Conservation (phyloP, 2,329 filamentous ascomycete species). For the Colletotrichum sansevieriae region DNA sequence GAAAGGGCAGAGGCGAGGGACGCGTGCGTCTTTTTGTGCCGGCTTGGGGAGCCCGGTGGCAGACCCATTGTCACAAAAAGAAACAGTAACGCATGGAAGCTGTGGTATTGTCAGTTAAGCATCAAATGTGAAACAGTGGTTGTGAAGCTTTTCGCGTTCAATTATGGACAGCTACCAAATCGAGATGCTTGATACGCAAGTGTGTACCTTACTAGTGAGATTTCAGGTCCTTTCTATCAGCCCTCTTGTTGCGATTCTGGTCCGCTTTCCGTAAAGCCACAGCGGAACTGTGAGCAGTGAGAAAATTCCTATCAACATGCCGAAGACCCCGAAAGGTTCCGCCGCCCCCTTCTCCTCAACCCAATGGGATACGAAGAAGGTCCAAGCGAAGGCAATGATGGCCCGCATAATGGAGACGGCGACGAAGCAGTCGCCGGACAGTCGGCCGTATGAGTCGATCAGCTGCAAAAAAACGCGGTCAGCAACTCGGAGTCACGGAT, state of each 20-base stretch:
- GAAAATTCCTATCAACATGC: constrained; percentile 64
- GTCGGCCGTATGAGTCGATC: constrained; percentile 62
- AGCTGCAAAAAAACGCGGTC: constrained; percentile 50
- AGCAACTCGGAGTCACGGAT: background rate
- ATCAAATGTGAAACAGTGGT: too few species aligned
- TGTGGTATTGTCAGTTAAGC: too few species aligned
- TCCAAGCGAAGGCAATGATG: constrained; percentile 66
- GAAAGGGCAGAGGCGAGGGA: too few species aligned
- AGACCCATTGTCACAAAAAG: too few species aligned
- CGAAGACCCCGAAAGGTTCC: constrained; percentile 66
- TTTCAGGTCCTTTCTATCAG: too few species aligned
- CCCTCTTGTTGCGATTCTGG: constrained; percentile 51
- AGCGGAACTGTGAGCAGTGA: constrained; percentile 52
- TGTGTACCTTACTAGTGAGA: too few species aligned
- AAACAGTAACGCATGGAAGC: too few species aligned
- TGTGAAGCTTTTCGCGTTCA: too few species aligned
- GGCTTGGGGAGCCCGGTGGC: too few species aligned
- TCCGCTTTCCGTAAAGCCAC: constrained; percentile 52
- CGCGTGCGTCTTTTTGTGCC: too few species aligned
- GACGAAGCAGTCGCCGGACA: constrained; percentile 66
- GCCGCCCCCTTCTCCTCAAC: constrained; percentile 56
- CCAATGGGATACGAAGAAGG: constrained; percentile 66
- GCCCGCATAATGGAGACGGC: constrained; percentile 63
- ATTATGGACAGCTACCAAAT: too few species aligned
- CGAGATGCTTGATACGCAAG: too few species aligned